A percentile compares a stretch with the other conserved stretches of the same genome.
Conservation (phyloP, 1,139 yeast species). For the Groenewaldozyma sp. region DNA sequence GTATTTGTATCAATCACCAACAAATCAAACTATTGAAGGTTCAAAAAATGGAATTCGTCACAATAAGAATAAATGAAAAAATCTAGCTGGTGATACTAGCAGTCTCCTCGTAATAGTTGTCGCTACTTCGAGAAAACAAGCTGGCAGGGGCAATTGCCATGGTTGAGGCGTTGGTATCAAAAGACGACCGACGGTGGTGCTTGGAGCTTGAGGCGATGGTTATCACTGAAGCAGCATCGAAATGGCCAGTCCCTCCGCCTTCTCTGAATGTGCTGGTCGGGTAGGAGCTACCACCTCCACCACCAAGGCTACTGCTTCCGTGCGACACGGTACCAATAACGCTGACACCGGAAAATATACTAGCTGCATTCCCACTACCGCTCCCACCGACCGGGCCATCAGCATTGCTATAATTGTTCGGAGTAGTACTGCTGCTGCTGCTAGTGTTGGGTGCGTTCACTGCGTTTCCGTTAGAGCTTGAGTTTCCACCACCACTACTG, state of each 20-base stretch:
- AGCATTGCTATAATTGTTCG: neutral
- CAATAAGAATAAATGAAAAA: neutral
- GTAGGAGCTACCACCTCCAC: no score
- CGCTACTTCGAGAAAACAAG: conserved; percentile 22
- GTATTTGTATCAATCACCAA: no score
- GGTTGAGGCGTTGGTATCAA: conserved; percentile 34
- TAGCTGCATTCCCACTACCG: neutral
- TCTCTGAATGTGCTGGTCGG: no score
- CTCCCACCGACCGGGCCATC: neutral
- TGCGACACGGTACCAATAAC: neutral
- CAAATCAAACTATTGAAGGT: no score
- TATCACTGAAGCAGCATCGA: conserved; percentile 31
- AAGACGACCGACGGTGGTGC: conserved; percentile 27
- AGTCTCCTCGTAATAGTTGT: conserved; percentile 17
- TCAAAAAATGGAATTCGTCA: neutral
- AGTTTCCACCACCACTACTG: neutral
- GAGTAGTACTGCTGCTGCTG: neutral
- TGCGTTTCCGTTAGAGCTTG: neutral
- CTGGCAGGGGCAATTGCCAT: conserved; percentile 32
- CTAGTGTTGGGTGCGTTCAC: neutral
- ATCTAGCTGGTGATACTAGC: conserved; percentile 11
- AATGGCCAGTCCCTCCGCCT: no score
- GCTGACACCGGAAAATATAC: conserved; percentile 1
- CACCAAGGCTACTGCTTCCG: neutral
- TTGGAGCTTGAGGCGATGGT: conserved; percentile 33